Evolutionary conservation across 257 asterid species (phyloP), one percentile per base, ranked within the genome.

Genomic region (Marsdenia floribunda): DNA sequence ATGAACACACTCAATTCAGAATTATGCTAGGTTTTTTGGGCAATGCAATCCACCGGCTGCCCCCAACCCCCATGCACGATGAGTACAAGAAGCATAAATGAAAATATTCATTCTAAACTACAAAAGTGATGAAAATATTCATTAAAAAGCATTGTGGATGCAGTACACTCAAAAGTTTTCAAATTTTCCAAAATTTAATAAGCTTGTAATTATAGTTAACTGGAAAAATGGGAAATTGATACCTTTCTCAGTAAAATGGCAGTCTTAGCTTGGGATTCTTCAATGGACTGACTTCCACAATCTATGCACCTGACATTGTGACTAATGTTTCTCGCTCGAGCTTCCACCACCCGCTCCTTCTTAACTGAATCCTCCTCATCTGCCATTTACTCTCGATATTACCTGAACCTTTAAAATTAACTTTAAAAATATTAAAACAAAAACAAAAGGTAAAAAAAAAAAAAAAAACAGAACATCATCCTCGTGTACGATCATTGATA

Each of bases 261-360:
- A 80, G 90, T 50, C 74, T 91, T 97, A 54, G 97, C 98, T 86
- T 91, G 97, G 14, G 97, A 94, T 69, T 91, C 97, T 86, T 94
- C 98, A 76, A 94, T 94, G 63, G 98, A 94, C 82, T 91, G 98
- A 80, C 97, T 91, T 54, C 98, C 97, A 79, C 97, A 94, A 70
- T 90, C 97, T 26, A 96, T 91, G 80, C 98, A 94, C 87, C 97
- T 87, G 44, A 94, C 98, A 46, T 90, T 91, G 82, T 94, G 98
- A 85, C 96, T 91, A 80, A 94, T 91, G 74, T 86, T 92, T 82
- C 91, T 89, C 16, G 97, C 97, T 71, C 98, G 86, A 35, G 97
- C 97, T 82, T 94, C 97, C 57, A 92, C 90, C 77, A 89, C 63
- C 24, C 97, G 85, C 79, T 87, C 90, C 4, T n/a, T 13, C 49